Base-by-base conservation (phyloP, 148 eudicot genomes). In the Salicornia ramosissima region DNA sequence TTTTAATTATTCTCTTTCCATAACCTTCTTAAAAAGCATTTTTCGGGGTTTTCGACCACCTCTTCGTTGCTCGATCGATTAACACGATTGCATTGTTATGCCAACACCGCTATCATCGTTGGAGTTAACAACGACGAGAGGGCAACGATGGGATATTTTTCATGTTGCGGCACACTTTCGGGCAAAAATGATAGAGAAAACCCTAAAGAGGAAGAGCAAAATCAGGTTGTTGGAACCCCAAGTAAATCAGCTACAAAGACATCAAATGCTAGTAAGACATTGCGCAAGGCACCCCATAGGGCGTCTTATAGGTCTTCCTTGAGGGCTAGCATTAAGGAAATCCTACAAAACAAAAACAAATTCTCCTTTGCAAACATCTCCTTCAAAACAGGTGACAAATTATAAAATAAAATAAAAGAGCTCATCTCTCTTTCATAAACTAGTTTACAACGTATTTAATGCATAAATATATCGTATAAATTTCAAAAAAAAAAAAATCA, bases 301-400 rank as follows among this genome's bases (percentile, higher is more conserved):
- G 12, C 26, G 3, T 64, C 76, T 2, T 52, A 66, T 51, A 77
- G 76, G 69, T 69, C 72, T 5, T 77, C 80, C 53, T 43, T 82
- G 42, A 83, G 78, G 61, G 83, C 79, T 57, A 87, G 89, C 82
- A 67, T 81, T 69, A 84, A 77, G 29, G 82, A 85, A 49, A 71
- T 66, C 24, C 53, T 80, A 19, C 73, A 64, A 25, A 34, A 56
- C 22, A 84, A 79, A 74, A 33, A 73, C 15, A 40, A 62, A 21
- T 66, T 90, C 36, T 79, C 89, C 12, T 88, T 87, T 47, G 86
- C 88, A 10, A 87, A 84, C 73, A 77, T 91, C 54, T 91, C 97
- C 34, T 79, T 75, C 68, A 91, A 87, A 79, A 72, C 86, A 42
- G 95, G 97, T 91, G 79, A 71, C 51, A 25, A 28, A 3, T 21